Conservation (phyloP, 495 filamentous ascomycete species). For the Penicillium mononematosum region DNA sequence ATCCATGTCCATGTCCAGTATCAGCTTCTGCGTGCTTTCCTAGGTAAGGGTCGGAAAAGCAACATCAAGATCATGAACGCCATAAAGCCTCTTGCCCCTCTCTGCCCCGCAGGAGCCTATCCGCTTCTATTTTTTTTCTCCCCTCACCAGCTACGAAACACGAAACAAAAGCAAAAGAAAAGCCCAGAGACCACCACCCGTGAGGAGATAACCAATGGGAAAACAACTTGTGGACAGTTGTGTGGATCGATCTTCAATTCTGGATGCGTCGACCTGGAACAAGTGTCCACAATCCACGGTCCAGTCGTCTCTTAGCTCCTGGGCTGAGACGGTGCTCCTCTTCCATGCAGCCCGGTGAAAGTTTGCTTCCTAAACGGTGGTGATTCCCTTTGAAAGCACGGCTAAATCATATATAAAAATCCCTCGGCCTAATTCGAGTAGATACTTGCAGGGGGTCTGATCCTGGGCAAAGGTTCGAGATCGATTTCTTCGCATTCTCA, state of each 20-base stretch:
- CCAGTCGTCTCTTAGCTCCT: constrained; percentile 4
- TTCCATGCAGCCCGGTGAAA: constrained; percentile 6
- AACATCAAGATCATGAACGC: constrained; percentile 14
- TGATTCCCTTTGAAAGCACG: neutral
- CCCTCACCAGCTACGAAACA: neutral
- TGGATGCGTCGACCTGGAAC: constrained; percentile 19
- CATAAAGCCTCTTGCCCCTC: constrained; percentile 14
- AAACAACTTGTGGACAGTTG: constrained; percentile 14
- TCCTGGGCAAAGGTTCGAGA: constrained; percentile 15
- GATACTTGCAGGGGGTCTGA: constrained; percentile 22
- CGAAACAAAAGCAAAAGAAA: neutral
- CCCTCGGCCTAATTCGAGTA: neutral
- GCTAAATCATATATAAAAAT: neutral
- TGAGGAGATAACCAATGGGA: constrained; percentile 14
- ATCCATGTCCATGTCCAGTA: neutral
- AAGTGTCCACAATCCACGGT: constrained; percentile 17
- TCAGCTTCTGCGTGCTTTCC: constrained; percentile 2
- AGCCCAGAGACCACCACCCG: constrained; percentile 7
- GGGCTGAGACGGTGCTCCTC: constrained; percentile 4
- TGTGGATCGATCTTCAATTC: constrained; percentile 20
- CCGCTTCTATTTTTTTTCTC: constrained; percentile 27
- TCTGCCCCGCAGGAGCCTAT: constrained; percentile 23
- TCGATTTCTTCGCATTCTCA: constrained; percentile 4
- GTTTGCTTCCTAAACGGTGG: neutral
- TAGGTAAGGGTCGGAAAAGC: constrained; percentile 1